These are phyloP conservation scores for Penicillium pancosmium DNA, from an alignment of 495 filamentous ascomycete genomes.

Conservation along the genomic window DNA sequence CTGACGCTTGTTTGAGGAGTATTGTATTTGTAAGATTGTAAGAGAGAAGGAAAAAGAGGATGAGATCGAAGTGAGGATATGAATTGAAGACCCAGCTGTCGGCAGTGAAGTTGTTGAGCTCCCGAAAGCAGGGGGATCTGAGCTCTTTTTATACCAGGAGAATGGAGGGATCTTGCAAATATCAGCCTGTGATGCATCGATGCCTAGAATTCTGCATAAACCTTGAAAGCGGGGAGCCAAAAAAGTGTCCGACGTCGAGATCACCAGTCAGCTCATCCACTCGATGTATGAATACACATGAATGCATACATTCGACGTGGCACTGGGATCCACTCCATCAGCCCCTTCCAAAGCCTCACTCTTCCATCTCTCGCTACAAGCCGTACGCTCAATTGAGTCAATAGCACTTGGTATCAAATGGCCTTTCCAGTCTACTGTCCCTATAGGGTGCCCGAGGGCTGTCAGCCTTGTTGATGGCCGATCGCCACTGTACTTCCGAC, in stretches of 20 bases:
- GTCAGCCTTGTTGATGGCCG: not conserved
- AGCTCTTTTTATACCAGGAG: not conserved
- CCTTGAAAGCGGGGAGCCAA: not conserved
- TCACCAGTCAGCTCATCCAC: not conserved
- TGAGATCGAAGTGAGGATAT: not conserved
- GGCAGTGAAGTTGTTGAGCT: not conserved
- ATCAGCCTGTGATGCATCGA: not conserved
- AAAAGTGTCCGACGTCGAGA: not conserved
- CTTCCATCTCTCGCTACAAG: not conserved
- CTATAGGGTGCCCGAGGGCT: not conserved
- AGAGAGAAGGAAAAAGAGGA: not conserved
- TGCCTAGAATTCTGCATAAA: not conserved
- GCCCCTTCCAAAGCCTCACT: not conserved
- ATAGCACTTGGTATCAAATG: not conserved
- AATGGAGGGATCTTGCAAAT: not conserved
- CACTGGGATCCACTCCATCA: not conserved
- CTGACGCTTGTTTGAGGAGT: not conserved
- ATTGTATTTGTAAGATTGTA: not conserved
- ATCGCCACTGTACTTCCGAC: not conserved
- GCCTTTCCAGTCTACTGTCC: not conserved
- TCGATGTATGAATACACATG: too few species aligned
- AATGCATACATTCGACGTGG: not conserved
- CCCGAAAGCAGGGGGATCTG: not conserved
- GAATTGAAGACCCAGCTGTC: not conserved
- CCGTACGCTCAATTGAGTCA: not conserved